A percentile compares a stretch with the other conserved stretches of the same genome.
Evolutionary conservation across 352 stramenopile genomes (phyloP).

Genomic region (Bremia lactucae): DNA sequence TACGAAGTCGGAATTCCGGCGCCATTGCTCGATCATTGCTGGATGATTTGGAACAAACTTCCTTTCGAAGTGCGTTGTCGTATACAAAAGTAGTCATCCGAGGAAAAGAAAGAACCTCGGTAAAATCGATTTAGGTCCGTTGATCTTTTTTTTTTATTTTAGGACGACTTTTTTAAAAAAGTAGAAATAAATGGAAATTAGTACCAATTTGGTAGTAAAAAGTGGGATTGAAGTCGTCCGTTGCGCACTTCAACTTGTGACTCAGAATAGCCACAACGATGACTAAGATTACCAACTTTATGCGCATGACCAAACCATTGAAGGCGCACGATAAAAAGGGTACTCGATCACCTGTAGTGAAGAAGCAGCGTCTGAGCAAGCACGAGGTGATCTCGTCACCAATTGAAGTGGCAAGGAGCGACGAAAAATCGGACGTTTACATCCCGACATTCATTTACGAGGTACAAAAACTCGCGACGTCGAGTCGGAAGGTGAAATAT

Average conservation of each 20-base stretch:
- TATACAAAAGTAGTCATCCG: constrained; percentile 2
- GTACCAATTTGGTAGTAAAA: no score
- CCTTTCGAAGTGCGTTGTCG: constrained; percentile 4
- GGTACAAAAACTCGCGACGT: no score
- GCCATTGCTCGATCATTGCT: constrained; percentile 9
- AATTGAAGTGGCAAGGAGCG: not conserved
- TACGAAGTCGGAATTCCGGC: constrained; percentile 4
- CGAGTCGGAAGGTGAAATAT: no score
- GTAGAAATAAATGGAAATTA: no score
- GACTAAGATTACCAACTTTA: constrained; percentile 58
- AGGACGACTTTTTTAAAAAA: no score
- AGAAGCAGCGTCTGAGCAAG: constrained; percentile 5
- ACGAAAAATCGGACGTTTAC: constrained; percentile 23
- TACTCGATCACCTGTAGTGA: constrained; percentile 4
- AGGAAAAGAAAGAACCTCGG: no score
- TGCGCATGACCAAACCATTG: constrained; percentile 56
- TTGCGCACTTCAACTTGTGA: not conserved
- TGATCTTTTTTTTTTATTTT: no score
- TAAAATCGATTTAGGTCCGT: no score
- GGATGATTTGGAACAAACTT: constrained; percentile 4
- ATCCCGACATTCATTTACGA: constrained; percentile 54
- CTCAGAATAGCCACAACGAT: constrained; percentile 13
- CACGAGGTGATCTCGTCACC: constrained; percentile 2
- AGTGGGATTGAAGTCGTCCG: no score
- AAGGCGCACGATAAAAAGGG: constrained; percentile 23